Evolutionary conservation across 345 rosid genomes (phyloP), one percentile per base, ranked within the genome.

Genomic region (Rhodomyrtus tomentosa): DNA sequence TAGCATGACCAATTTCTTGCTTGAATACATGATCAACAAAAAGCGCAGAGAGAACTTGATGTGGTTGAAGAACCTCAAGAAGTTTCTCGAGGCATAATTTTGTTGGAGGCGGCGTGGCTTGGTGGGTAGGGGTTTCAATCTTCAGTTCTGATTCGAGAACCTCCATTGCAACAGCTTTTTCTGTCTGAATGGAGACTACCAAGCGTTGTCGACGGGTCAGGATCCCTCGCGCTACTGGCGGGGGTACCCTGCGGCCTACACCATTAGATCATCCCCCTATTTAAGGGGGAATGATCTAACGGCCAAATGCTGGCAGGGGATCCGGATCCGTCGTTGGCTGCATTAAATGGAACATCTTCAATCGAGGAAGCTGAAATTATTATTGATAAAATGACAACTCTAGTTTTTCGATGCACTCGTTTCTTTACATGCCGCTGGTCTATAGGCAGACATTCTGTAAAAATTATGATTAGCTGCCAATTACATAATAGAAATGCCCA

Each of bases 11-110:
- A 93, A 92, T 88, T 95, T 93, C 95, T 88, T 97, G 91, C 95
- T 91, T 58, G 99, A 93, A 90, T 94, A 95, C 89, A 97, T 95
- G n/a, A n/a, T n/a, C n/a, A n/a, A n/a, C n/a, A n/a, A n/a, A n/a
- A n/a, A n/a, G n/a, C n/a, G n/a, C n/a, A n/a, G n/a, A n/a, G n/a
- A n/a, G n/a, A n/a, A n/a, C n/a, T n/a, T n/a, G n/a, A n/a, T n/a
- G n/a, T n/a, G n/a, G n/a, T n/a, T n/a, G n/a, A n/a, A n/a, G n/a
- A n/a, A n/a, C n/a, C n/a, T 2, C 5, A 38, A 38, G 40, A 38
- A 38, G 40, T 38, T 38, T 38, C 40, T 38, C 40, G 40, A 38
- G 40, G 40, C 40, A 38, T 38, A 38, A 38, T 38, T 38, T 38
- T 5, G 40, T 38, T 38, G 40, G 40, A 38, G 40, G 40, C 40